Percentiles rank a stretch among this genome's conserved stretches.
Conservation (phyloP, 2,329 filamentous ascomycete species). For the Thielaviopsis musarum region DNA sequence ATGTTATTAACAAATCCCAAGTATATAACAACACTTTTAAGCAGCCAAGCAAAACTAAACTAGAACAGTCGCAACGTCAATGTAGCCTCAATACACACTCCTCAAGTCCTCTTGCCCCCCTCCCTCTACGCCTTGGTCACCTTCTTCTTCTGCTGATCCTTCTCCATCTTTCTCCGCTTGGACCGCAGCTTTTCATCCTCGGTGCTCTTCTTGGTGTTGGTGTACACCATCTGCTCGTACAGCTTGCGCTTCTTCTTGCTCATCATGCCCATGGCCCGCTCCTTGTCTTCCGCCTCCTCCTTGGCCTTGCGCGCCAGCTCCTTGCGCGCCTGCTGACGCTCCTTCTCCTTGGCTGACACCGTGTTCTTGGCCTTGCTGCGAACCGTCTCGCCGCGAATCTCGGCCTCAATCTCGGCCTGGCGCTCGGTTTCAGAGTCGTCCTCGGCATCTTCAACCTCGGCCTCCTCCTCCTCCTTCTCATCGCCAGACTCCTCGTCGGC, state of each 20-base stretch:
- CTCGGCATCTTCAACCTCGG: conserved; percentile 27
- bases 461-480: conserved; percentile 29
- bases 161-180: conserved; percentile 87
- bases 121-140: conserved; percentile 15
- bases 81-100: not conserved
- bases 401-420: conserved; percentile 83
- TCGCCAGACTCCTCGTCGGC: conserved; percentile 23
- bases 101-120: not conserved
- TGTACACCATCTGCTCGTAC: conserved; percentile 94
- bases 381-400: conserved; percentile 55
- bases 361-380: conserved; percentile 26
- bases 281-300: conserved; percentile 71
- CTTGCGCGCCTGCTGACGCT: conserved; percentile 54
- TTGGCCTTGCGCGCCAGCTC: conserved; percentile 53
- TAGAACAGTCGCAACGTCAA: conserved; percentile 3
- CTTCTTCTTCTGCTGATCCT: conserved; percentile 29
- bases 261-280: conserved; percentile 95
- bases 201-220: conserved; percentile 80
- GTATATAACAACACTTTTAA: conserved; percentile 12
- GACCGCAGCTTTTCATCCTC: conserved; percentile 73
- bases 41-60: conserved; percentile 5
- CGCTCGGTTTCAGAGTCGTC: conserved; percentile 32
- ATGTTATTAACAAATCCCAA: conserved; percentile 9
- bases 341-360: conserved; percentile 38
- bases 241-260: conserved; percentile 95